These are phyloP conservation scores for Phyllosticta citriasiana DNA, from an alignment of 2,329 filamentous ascomycete species.

Conservation along the genomic window DNA sequence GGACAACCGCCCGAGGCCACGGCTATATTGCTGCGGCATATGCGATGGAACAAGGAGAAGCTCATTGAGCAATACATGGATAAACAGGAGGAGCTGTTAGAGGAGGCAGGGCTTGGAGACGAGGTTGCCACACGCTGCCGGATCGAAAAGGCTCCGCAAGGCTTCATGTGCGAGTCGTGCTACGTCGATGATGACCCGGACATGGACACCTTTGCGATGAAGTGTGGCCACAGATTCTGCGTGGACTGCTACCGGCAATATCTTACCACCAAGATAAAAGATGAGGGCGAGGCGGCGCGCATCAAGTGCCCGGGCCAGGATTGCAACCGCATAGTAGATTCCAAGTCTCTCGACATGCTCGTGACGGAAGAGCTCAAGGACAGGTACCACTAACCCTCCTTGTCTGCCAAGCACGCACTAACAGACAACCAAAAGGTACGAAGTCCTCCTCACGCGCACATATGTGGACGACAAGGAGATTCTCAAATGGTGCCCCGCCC, in stretches of 20 bases:
- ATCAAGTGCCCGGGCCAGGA: constrained; percentile 87
- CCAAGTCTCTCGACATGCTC: constrained; percentile 73
- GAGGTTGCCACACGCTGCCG: constrained; percentile 43
- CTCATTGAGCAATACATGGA: constrained; percentile 97
- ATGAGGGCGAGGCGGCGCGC: constrained; percentile 87
- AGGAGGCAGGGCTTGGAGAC: constrained; percentile 71
- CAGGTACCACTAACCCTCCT: constrained; percentile 29
- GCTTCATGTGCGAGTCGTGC: constrained; percentile 90
- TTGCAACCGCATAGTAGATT: constrained; percentile 85
- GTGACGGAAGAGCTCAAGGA: constrained; percentile 47
- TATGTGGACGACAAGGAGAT: constrained; percentile 96
- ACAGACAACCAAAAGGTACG: constrained; percentile 50
- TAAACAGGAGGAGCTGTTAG: constrained; percentile 64
- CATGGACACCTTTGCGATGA: constrained; percentile 82
- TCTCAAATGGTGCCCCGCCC: constrained; percentile 94
- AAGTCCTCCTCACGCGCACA: constrained; percentile 77
- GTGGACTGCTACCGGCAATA: constrained; percentile 89
- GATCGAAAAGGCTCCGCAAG: constrained; percentile 55
- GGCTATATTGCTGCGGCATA: constrained; percentile 80
- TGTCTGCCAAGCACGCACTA: constrained; percentile 5
- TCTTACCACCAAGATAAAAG: constrained; percentile 81
- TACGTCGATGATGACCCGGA: constrained; percentile 71
- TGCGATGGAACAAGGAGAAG: constrained; percentile 92
- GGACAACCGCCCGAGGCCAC: constrained; percentile 81
- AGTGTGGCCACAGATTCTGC: constrained; percentile 89